Evolutionary conservation across 2,329 filamentous ascomycete species (phyloP), one percentile per base, ranked within the genome.

Genomic region (Penicillium sp.): DNA sequence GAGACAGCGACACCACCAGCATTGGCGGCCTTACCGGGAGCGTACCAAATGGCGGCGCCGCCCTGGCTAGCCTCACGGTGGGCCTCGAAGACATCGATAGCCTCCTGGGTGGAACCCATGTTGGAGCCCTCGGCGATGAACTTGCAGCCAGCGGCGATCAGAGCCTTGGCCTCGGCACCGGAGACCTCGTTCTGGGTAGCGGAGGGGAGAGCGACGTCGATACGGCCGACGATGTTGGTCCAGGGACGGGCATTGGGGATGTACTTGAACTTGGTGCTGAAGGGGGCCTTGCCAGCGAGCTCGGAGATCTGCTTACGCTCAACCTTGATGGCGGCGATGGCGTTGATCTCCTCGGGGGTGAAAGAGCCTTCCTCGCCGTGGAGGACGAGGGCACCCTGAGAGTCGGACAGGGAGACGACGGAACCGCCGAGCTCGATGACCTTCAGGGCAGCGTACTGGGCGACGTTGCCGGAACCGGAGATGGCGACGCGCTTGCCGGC

Each of bases 111-210:
- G 80, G 90, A 96, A 58, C 93, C 93, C 93, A 98, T 97, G 83
- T 97, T 97, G 75, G 87, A 93, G 49, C 93, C 93, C 78, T 98
- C 93, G 50, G 93, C 93, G 60, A 97, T 86, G 78, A 89, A 95
- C 70, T 86, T 83, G 67, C 81, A 81, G 60, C 92, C 92, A 52
- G 81, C 81, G 43, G 80, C 80, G 52, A 96, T 82, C 39, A 97
- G 82, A 15, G 81, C 83, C 76, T 89, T 78, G 46, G 91, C 93
- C 79, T 98, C 93, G 64, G 93, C 89, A 69, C 85, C 84, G 67
- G 82, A 90, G 66, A 98, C 89, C 78, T 98, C 93, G 79, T 98
- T 98, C 81, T 98, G 91, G 53, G 93, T 97, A 35, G 93, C 93
- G 66, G 82, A 91, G 46, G 93, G 93, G 49, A 97, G 87, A 29